These are phyloP conservation scores for Blastocystis sp. DNA, from an alignment of 352 stramenopile genomes.

Conservation along the genomic window DNA sequence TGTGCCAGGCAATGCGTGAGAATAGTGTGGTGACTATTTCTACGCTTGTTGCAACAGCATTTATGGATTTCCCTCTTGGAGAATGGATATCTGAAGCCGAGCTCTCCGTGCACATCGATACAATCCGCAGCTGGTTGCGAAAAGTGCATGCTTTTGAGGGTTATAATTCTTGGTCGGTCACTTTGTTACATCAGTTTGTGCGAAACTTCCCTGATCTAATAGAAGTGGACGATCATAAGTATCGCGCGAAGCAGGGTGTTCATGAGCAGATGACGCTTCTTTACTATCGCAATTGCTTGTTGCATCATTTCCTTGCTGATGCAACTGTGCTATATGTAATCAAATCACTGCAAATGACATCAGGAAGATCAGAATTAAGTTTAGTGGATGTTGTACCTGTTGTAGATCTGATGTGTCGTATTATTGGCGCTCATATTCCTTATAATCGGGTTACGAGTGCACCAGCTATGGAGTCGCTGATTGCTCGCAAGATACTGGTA, in stretches of 20 bases:
- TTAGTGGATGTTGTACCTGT: conserved; percentile 42
- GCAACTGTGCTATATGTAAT: conserved; percentile 72
- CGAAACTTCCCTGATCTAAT: conserved; percentile 68
- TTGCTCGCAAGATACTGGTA: neutral
- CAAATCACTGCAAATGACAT: conserved; percentile 66
- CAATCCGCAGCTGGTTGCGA: conserved; percentile 70
- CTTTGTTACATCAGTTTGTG: conserved; percentile 25
- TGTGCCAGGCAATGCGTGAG: conserved; percentile 73
- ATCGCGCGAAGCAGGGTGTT: conserved; percentile 61
- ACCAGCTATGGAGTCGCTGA: conserved; percentile 11
- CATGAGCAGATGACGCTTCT: conserved; percentile 70
- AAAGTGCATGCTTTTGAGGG: conserved; percentile 70
- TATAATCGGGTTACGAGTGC: conserved; percentile 8
- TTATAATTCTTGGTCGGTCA: neutral
- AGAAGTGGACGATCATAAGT: conserved; percentile 70
- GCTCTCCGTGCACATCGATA: conserved; percentile 68
- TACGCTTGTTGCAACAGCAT: conserved; percentile 73
- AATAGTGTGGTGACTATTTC: conserved; percentile 73
- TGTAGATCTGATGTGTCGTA: conserved; percentile 32
- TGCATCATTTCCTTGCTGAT: conserved; percentile 75
- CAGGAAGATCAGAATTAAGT: conserved; percentile 64
- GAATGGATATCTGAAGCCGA: conserved; percentile 71
- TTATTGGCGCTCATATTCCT: conserved; percentile 22
- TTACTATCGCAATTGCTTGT: conserved; percentile 78
- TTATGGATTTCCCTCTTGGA: conserved; percentile 72